These are phyloP conservation scores for Phlyctochytrium planicorne DNA, from an alignment of 192 early-diverging fungal species.

Conservation along the genomic window DNA sequence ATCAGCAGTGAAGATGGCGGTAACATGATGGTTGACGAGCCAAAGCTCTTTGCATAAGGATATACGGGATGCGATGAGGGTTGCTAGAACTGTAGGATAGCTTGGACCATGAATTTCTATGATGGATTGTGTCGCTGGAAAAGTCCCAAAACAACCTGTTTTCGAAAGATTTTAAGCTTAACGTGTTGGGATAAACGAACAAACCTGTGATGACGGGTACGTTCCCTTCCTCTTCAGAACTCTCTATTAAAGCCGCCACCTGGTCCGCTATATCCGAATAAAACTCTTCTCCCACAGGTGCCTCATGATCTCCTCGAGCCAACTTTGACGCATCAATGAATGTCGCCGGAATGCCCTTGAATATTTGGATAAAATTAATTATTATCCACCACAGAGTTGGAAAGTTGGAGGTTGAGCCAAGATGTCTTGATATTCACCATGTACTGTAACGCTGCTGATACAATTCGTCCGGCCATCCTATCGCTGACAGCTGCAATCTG, in stretches of 20 bases:
- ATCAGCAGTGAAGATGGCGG: neutral
- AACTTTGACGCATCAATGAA: neutral
- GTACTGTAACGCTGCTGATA: neutral
- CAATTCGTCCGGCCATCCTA: neutral
- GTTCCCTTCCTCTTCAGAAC: neutral
- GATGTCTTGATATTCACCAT: neutral
- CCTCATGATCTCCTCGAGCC: neutral
- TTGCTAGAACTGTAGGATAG: conserved; percentile 3
- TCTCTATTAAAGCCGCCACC: neutral
- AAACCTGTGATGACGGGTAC: neutral
- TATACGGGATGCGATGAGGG: neutral
- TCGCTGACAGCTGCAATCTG: neutral
- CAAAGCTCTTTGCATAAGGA: neutral
- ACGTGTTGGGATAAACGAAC: too few species aligned
- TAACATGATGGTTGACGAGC: conserved; percentile 4
- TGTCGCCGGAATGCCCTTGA: neutral
- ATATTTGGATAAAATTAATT: neutral
- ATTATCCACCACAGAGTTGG: neutral
- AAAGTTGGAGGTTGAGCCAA: neutral
- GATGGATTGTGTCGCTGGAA: neutral
- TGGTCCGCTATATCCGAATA: neutral
- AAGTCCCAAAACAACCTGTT: neutral
- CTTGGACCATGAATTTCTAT: neutral
- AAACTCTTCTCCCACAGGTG: neutral
- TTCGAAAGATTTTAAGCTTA: neutral